Percentiles rank a stretch among this genome's conserved stretches.
These are phyloP conservation scores for Stevia rebaudiana DNA, from an alignment of 140 eudicot species.

Conservation along the genomic window DNA sequence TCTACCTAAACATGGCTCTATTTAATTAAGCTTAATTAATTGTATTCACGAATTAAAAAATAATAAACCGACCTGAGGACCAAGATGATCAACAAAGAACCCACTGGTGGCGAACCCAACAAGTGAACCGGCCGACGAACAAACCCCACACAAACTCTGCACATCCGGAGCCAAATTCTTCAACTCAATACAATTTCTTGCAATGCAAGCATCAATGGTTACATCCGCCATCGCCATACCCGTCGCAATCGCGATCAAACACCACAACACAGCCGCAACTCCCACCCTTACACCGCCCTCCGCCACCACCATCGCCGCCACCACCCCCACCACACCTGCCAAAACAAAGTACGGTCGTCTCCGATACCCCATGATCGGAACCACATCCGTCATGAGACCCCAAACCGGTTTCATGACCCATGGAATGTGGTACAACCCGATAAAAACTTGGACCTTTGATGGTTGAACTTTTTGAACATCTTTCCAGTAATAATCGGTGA, in stretches of 20 bases:
- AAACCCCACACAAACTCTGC: constrained; percentile 56
- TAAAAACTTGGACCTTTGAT: constrained; percentile 40
- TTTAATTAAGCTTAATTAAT: no score
- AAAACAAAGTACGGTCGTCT: constrained; percentile 49
- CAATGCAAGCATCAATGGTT: constrained; percentile 68
- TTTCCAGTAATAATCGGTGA: constrained; percentile 62
- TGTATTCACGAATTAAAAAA: no score
- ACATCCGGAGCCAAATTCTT: constrained; percentile 51
- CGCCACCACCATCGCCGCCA: constrained; percentile 37
- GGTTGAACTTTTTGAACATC: constrained; percentile 57
- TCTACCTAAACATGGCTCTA: no score
- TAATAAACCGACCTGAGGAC: constrained; percentile 42
- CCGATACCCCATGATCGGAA: constrained; percentile 46
- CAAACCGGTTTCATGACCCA: constrained; percentile 61
- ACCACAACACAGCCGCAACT: constrained; percentile 39
- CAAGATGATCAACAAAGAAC: constrained; percentile 53
- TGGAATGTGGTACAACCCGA: constrained; percentile 51
- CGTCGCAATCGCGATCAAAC: constrained; percentile 39
- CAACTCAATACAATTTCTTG: constrained; percentile 52
- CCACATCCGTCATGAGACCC: constrained; percentile 60
- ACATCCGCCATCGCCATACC: constrained; percentile 60
- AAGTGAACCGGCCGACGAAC: constrained; percentile 51
- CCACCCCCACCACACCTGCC: constrained; percentile 45
- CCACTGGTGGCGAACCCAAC: constrained; percentile 63
- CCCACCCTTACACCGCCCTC: constrained; percentile 26